Evolutionary conservation across 1,284 basidiomycete genomes (phyloP), one percentile per base, ranked within the genome.

Genomic region (Rhodotorula mucilaginosa): DNA sequence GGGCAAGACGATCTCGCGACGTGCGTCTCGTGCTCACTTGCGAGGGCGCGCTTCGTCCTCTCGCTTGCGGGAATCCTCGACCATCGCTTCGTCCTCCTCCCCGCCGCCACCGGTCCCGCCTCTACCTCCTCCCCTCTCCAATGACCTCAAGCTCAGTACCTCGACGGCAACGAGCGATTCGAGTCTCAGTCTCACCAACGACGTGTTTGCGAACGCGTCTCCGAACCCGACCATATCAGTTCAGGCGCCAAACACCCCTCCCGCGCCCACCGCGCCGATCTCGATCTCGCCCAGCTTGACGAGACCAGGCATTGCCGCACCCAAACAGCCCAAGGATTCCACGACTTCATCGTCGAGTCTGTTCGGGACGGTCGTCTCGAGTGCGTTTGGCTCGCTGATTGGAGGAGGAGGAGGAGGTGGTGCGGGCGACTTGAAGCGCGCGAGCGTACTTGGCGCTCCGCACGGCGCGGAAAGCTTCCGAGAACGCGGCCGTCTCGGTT

Each of bases 11-110:
- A 23, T 73, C 18, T 68, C 67, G 16, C 59, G 70, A 15, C 59
- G 60, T 0, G 49, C 65, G 1, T 67, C 65, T 3, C 34, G 58
- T 15, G 52, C 62, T 12, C 61, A 68, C 12, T 58, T 71, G n/a
- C 65, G 70, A 23, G 21, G 59, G 5, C 64, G 61, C 13, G 47
- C 62, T 0, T 71, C 70, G 3, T 57, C 56, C 12, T 68, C 65
- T 2, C 65, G 66, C 6, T 31, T 71, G 34, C 54, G 66, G 19
- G 66, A 71, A 21, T 65, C 64, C 18, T 4, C 65, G 0, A 56
- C 54, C 26, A n/a, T 56, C 26, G 26, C 31, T 16, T 62, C 19
- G 23, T 48, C 15, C 49, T 48, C 15, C 49, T 58, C 61, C 8
- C 47, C 26, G 5, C 61, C 46, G 16, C 61, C 65, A 58, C 57